Percentiles rank a stretch among this genome's conserved stretches.
Conservation (phyloP, 495 filamentous ascomycete genomes). For the Daldinia caldariorum region DNA sequence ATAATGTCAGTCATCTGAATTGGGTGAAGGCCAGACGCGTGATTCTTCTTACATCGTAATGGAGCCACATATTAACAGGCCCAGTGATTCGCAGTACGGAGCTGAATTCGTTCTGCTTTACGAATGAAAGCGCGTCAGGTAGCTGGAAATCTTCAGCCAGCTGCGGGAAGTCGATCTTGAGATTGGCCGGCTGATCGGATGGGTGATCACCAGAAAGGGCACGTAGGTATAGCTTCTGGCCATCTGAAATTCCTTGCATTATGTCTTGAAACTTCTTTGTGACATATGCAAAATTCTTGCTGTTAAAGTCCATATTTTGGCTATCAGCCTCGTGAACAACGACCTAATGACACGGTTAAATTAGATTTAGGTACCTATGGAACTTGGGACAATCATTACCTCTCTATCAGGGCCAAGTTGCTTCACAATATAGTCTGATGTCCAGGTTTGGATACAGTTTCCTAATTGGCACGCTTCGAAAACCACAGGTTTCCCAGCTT, state of each 20-base stretch:
- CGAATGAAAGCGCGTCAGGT: conserved; percentile 68
- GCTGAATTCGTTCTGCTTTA: conserved; percentile 73
- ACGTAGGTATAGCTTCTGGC: conserved; percentile 78
- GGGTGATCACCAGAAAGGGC: conserved; percentile 75
- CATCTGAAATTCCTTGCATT: conserved; percentile 65
- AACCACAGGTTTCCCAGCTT: conserved; percentile 69
- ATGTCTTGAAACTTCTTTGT: conserved; percentile 76
- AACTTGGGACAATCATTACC: conserved; percentile 53
- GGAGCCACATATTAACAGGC: conserved; percentile 88
- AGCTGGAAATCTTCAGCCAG: conserved; percentile 76
- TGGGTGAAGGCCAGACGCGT: background rate
- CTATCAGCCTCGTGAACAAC: conserved; percentile 73
- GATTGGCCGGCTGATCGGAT: conserved; percentile 70
- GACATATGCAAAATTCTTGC: conserved; percentile 83
- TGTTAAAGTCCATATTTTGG: conserved; percentile 78
- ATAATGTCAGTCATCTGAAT: conserved; percentile 24
- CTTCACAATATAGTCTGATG: conserved; percentile 70
- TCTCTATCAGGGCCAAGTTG: conserved; percentile 71
- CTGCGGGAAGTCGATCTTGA: conserved; percentile 75
- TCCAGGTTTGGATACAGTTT: conserved; percentile 72
- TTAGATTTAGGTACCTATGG: background rate
- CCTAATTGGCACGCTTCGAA: conserved; percentile 74
- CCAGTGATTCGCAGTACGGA: conserved; percentile 84
- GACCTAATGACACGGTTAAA: conserved; percentile 59
- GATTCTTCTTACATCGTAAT: conserved; percentile 77